Base-by-base conservation (phyloP, 305 asterid genomes). In the Andrographis paniculata region DNA sequence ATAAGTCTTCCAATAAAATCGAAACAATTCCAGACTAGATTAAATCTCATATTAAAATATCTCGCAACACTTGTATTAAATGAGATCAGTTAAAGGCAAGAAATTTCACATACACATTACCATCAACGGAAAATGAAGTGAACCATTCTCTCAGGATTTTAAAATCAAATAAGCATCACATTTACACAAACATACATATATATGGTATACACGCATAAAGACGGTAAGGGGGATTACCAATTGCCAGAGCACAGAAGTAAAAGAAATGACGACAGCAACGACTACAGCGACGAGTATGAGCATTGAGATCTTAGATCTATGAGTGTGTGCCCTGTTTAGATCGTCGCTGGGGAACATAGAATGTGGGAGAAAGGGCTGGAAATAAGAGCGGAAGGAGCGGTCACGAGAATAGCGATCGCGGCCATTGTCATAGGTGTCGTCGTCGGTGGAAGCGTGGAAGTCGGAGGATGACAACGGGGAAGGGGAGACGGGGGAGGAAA, bases 381-480 rank as follows among this genome's bases (percentile, higher is more conserved):
- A 42, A 61, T 73, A 69, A 0, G 84, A 73, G 24, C 84, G 89
- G 67, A 76, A 52, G 10, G 82, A 73, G 45, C 95, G 96, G 73
- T 84, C 96, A 40, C 94, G 75, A 12, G 74, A 42, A 61, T 78
- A 76, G 0, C 95, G 93, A 55, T 68, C 84, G 36, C 89, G 93
- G 0, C 61, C 77, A 55, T 66, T 72, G 53, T 84, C 88, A 28
- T 80, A 78, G 42, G 58, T 73, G 23, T 62, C 80, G 31, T 33
- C 55, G 22, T 62, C 48, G 22, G 67, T 18, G 24, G 67, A 27
- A 38, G 67, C 27, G 42, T 46, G 45, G 58, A 44, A 31, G 47
- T 61, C 67, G 16, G 70, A 51, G 27, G 79, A n/a, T n/a, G n/a
- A 63, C 38, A 76, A 51, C 10, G 80, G 80, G 6, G 84, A 64